A percentile compares a stretch with the other conserved stretches of the same genome.
These are phyloP conservation scores for Leptographium galeiforme DNA, from an alignment of 2,329 filamentous ascomycete genomes.

Conservation along the genomic window DNA sequence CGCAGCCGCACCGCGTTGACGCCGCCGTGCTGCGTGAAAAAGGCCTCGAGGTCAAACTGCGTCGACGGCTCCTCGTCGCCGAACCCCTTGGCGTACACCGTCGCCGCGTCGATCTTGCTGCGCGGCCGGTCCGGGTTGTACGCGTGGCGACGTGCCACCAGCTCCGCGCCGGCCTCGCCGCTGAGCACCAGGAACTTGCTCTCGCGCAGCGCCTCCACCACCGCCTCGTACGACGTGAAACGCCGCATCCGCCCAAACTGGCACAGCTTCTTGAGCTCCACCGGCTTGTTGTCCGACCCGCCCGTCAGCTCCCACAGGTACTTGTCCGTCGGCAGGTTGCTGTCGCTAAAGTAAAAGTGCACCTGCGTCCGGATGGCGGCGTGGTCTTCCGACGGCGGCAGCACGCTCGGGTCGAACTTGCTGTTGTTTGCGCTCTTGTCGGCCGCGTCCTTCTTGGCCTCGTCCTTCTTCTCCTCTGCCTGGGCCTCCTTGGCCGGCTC, in stretches of 20 bases:
- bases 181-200: constrained; percentile 61
- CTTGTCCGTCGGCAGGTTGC: constrained; percentile 78
- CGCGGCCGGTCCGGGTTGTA: constrained; percentile 45
- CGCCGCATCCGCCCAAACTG: constrained; percentile 92
- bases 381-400: constrained; percentile 62
- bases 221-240: constrained; percentile 76
- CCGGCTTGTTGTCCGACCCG: constrained; percentile 67
- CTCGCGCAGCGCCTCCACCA: constrained; percentile 71
- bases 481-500: constrained; percentile 14
- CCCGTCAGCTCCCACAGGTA: constrained; percentile 70
- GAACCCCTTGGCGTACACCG: constrained; percentile 90
- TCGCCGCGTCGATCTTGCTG: constrained; percentile 56
- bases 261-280: constrained; percentile 65
- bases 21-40: constrained; percentile 65
- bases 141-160: constrained; percentile 62
- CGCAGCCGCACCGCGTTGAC: constrained; percentile 78
- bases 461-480: constrained; percentile 13
- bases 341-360: constrained; percentile 92
- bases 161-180: constrained; percentile 60
- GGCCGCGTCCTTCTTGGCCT: constrained; percentile 13
- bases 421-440: constrained; percentile 34
- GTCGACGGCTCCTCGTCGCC: constrained; percentile 70
- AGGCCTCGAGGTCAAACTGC: constrained; percentile 88
- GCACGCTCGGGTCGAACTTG: constrained; percentile 57
- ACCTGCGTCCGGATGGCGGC: constrained; percentile 78